Evolutionary conservation across 129 eudicot species (phyloP), one percentile per base, ranked within the genome.

Genomic region (Pseudognaphalium luteoalbum): DNA sequence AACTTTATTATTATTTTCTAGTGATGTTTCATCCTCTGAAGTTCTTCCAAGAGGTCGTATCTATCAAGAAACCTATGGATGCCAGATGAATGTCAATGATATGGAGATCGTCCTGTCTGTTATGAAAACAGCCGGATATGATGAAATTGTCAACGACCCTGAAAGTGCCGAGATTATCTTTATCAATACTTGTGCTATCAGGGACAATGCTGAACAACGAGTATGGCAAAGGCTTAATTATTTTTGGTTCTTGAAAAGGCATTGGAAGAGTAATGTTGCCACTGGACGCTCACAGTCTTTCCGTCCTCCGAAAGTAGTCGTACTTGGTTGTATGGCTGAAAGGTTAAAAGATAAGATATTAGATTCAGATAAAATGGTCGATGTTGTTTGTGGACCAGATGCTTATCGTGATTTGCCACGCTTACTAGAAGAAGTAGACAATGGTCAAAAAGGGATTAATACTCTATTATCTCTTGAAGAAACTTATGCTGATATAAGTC

Each of bases 271-370:
- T 66, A 95, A 95, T 77, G 96, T 95, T 37, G 82, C 87, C 37
- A 86, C 76, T 8, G 99, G 99, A 37, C 83, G 99, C 58, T 86
- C 99, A 29, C 81, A 85, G 32, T 91, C 97, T 54, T 54, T 83
- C 30, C 90, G 79, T 72, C 97, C 99, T 68, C 99, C 99, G 33
- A 95, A 95, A 89, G 96, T 95, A n/a, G 97, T 95, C 42, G 99
- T 95, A 1, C 85, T 95, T 20, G 99, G 99, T 42, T 95, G 99
- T 73, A 95, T 91, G 99, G 99, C 99, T n/a, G 99, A 95, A 83
- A 84, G 99, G 76, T 72, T 95, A 22, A 95, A 95, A 87, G 99
- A 95, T 60, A 95, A 95, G 82, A 95, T 95, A 78, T 70, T 95
- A 71, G 99, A 95, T 85, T 78, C 99, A 54, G 99, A 95, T 69